Base-by-base conservation (phyloP, 352 stramenopile species). In the Phytophthora cajani region DNA sequence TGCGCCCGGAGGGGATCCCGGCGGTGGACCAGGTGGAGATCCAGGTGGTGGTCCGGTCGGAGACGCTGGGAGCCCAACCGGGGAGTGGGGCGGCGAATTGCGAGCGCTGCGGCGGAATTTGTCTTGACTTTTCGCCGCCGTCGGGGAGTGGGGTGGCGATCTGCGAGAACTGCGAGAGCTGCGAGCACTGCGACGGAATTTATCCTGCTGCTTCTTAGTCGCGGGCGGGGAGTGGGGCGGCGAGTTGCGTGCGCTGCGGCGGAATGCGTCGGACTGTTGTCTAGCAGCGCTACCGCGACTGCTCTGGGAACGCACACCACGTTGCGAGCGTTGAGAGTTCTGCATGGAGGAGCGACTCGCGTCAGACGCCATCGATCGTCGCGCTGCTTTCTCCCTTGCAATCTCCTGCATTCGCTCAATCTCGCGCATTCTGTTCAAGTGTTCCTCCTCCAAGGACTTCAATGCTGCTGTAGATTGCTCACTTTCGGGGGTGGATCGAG, bases 341-440 rank as follows among this genome's bases (percentile, higher is more conserved):
- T 52, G 67, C 33, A 62, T 53, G n/a, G 71, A 69, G 10, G 23
- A 57, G 17, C 53, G 72, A 63, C 68, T 74, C 11, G 46, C 62
- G 46, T 70, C 71, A 0, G 67, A 72, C 25, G 64, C 23, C 55
- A 67, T 69, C 5, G 64, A 77, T 50, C 69, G 63, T 12, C 72
- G 50, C 11, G 69, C 64, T n/a, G 68, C 59, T 47, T 79, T 76
- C 19, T 74, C 58, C 25, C 59, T 74, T 2, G 54, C 54, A 19
- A 67, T 10, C 38, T 63, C 62, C 56, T 82, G 69, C 42, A 82
- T 72, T 14, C 69, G 65, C 32, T 79, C 62, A 32, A 82, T 78
- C 42, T 86, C 78, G 3, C 64, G 66, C 78, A 88, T 85, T 56
- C 76, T 79, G 25, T 73, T 74, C 40, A 77, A 57, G 55, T 88